These are phyloP conservation scores for Pyricularia sp. DNA, from an alignment of 2,329 filamentous ascomycete species.

Conservation along the genomic window DNA sequence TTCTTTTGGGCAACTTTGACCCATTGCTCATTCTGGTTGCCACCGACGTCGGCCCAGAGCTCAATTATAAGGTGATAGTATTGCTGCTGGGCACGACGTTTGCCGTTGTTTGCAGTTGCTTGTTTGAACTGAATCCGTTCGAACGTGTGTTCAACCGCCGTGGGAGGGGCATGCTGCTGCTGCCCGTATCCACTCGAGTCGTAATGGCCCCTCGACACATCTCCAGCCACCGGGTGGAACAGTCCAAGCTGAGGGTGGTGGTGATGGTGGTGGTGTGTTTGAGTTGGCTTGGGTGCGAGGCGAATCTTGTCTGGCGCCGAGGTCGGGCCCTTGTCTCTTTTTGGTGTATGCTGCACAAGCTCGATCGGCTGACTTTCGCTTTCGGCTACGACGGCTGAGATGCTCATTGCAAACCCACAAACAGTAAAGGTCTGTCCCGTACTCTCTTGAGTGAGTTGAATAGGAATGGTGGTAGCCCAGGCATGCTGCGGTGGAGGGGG, in stretches of 20 bases:
- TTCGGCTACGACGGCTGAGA: constrained; percentile 74
- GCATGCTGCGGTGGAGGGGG: constrained; percentile 33
- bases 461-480: constrained; percentile 21
- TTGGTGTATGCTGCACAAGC: constrained; percentile 83
- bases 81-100: constrained; percentile 80
- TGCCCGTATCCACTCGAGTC: constrained; percentile 28
- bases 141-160: constrained; percentile 52
- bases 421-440: constrained; percentile 54
- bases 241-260: constrained; percentile 30
- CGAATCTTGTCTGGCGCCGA: constrained; percentile 61
- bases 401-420: constrained; percentile 69
- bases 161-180: constrained; percentile 16
- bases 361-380: constrained; percentile 65
- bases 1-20: constrained; percentile 63
- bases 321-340: constrained; percentile 79
- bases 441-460: constrained; percentile 40
- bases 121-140: constrained; percentile 93
- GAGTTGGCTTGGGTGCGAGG: constrained; percentile 56
- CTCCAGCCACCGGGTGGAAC: constrained; percentile 26
- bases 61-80: constrained; percentile 90
- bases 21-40: constrained; percentile 36
- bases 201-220: constrained; percentile 25
- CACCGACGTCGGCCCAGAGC: constrained; percentile 58
- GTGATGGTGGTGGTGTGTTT: constrained; percentile 21
- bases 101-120: constrained; percentile 89